phyloP scores from a whole-genome alignment of 805 yeast species.

The Ogataea pignaliae region DNA sequence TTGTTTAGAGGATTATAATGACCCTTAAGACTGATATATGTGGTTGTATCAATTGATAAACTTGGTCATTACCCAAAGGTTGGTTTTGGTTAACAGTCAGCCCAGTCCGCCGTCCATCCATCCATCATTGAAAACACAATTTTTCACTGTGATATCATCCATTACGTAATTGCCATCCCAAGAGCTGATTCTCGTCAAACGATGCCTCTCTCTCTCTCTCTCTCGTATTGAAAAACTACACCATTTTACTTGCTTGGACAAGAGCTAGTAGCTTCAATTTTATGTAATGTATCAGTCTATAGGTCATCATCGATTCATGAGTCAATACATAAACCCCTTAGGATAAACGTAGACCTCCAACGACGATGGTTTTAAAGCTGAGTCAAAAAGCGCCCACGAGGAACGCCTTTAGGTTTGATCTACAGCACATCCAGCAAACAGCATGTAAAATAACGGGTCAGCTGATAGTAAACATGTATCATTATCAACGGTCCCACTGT shows the following conservation, averaged over 20 bases:
- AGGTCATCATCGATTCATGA: conserved; percentile 99
- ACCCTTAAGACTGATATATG: too few relatives aligned
- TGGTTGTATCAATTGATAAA: too few relatives aligned
- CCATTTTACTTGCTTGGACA: background rate
- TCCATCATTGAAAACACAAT: too few relatives aligned
- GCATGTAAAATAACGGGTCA: conserved; percentile 5
- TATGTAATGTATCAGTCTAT: conserved; percentile 61
- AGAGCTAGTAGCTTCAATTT: background rate
- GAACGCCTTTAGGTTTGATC: conserved; percentile 2
- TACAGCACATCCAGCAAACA: conserved; percentile 21
- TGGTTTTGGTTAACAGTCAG: too few relatives aligned
- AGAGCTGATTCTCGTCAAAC: too few relatives aligned
- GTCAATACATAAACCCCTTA: conserved; percentile 40
- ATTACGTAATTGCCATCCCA: too few relatives aligned
- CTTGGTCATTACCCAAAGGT: too few relatives aligned
- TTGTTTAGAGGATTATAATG: too few relatives aligned
- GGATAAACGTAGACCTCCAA: conserved; percentile 71
- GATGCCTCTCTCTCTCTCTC: too few relatives aligned
- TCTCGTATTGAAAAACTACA: background rate
- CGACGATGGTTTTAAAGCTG: conserved; percentile 98
- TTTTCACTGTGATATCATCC: too few relatives aligned
- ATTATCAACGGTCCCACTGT: conserved; percentile 6
- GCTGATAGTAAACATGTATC: background rate
- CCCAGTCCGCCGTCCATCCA: too few relatives aligned
- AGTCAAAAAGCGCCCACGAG: conserved; percentile 1